Evolutionary conservation across 768 basidiomycete species (phyloP).

Genomic region (Boletus pseudo-olivaceus): DNA sequence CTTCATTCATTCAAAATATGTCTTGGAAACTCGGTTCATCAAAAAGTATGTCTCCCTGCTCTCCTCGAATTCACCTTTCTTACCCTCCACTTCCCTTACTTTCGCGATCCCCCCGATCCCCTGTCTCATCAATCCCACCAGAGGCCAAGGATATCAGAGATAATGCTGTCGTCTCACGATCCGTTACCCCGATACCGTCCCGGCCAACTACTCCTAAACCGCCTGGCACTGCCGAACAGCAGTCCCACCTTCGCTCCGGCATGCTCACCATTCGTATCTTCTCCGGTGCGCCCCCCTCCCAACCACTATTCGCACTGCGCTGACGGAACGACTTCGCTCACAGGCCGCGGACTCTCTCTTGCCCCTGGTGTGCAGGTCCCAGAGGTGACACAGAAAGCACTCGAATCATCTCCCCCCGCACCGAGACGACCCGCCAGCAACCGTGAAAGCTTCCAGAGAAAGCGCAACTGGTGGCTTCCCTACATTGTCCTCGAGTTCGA

Average conservation of each 20-base stretch:
- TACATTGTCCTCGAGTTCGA: conserved; percentile 97
- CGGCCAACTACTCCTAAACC: conserved; percentile 76
- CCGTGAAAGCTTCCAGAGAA: conserved; percentile 89
- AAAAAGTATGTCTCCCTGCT: conserved; percentile 28
- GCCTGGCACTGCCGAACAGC: conserved; percentile 43
- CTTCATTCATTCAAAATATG: conserved; percentile 33
- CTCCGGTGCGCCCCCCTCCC: conserved; percentile 55
- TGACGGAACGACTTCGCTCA: background rate
- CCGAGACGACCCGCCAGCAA: conserved; percentile 61
- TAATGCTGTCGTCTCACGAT: conserved; percentile 69
- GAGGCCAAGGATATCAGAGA: conserved; percentile 70
- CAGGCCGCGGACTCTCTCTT: conserved; percentile 78
- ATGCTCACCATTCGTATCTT: conserved; percentile 96
- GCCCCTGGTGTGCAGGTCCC: conserved; percentile 78
- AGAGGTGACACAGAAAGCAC: conserved; percentile 77
- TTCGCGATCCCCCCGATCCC: conserved; percentile 5
- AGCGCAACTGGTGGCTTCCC: conserved; percentile 92
- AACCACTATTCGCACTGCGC: conserved; percentile 10
- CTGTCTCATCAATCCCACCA: conserved; percentile 24
- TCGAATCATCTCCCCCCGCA: conserved; percentile 57
- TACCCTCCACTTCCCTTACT: background rate
- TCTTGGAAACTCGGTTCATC: conserved; percentile 53
- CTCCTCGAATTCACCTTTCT: background rate
- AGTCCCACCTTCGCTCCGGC: conserved; percentile 70
- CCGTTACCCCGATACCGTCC: conserved; percentile 78